A percentile compares a stretch with the other conserved stretches of the same genome.
These are phyloP conservation scores for Backusella tarrabulga DNA, from an alignment of 192 early-diverging fungal genomes.

Conservation along the genomic window DNA sequence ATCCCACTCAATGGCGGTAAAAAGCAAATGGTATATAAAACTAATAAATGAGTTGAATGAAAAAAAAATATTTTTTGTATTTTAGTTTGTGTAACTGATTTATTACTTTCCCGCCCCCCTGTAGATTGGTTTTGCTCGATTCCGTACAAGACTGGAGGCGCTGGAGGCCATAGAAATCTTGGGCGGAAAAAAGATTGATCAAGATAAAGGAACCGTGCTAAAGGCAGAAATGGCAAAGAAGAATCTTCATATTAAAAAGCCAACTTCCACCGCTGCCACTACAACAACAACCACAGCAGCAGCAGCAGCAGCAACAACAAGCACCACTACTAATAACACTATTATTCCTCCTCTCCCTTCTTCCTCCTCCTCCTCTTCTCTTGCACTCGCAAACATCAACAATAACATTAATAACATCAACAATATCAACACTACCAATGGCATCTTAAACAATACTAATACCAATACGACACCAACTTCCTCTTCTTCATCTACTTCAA, in stretches of 20 bases:
- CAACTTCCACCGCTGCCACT: constrained; percentile 29
- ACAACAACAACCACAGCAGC: background rate
- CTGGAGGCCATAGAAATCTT: constrained; percentile 89
- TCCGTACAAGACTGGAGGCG: constrained; percentile 88
- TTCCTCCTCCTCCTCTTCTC: constrained; percentile 14
- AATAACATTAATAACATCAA: background rate
- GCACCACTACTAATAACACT: background rate
- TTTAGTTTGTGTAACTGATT: constrained; percentile 9
- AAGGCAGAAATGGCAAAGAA: constrained; percentile 99
- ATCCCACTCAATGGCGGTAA: constrained; percentile 23
- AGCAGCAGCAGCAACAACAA: background rate
- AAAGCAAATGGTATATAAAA: constrained; percentile 30
- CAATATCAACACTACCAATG: background rate
- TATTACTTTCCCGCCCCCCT: background rate
- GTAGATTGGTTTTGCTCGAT: constrained; percentile 99
- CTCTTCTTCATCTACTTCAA: background rate
- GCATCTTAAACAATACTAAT: background rate
- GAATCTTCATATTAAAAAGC: constrained; percentile 93
- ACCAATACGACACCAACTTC: background rate
- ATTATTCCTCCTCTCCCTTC: background rate
- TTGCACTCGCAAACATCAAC: background rate
- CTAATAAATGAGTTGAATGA: background rate
- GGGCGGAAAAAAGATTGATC: constrained; percentile 89
- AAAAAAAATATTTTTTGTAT: background rate
- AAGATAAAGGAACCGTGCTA: constrained; percentile 74